phyloP scores from a whole-genome alignment of 805 yeast species.

The Yamadazyma akitaensis region DNA sequence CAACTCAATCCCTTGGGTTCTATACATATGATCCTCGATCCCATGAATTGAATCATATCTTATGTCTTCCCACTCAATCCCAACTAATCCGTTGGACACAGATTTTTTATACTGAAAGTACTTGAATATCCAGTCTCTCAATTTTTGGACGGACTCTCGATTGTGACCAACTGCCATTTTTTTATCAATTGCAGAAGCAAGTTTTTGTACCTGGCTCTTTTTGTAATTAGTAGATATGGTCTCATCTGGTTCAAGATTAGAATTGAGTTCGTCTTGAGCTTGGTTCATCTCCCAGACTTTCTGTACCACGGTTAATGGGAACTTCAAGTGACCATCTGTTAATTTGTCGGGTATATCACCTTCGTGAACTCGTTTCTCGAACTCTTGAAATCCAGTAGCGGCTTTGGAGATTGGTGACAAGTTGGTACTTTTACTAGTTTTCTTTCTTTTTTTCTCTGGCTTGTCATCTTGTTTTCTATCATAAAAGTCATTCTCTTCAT shows the following conservation, averaged over 20 bases:
- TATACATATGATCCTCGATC: conserved; percentile 34
- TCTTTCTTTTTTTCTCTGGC: conserved; percentile 6
- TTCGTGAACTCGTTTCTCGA: conserved; percentile 2
- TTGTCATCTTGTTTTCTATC: conserved; percentile 7
- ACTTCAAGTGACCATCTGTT: conserved; percentile 12
- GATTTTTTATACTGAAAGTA: conserved; percentile 37
- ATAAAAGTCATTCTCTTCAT: conserved; percentile 11
- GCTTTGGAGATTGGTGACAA: conserved; percentile 1
- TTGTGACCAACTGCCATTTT: background rate
- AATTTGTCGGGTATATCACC: background rate
- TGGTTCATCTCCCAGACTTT: conserved; percentile 11
- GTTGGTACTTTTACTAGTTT: background rate
- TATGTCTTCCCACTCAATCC: conserved; percentile 44
- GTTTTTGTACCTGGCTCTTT: conserved; percentile 14
- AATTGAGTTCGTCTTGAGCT: background rate
- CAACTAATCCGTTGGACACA: conserved; percentile 32
- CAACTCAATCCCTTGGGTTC: conserved; percentile 14
- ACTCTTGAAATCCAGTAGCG: conserved; percentile 1
- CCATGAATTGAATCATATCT: conserved; percentile 36
- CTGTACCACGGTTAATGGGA: conserved; percentile 24
- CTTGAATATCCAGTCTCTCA: conserved; percentile 29
- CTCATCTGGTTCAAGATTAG: conserved; percentile 7
- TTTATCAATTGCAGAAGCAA: background rate
- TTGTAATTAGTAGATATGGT: conserved; percentile 18
- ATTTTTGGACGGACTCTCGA: conserved; percentile 18